These are phyloP conservation scores for Naegleria lovaniensis DNA, from an alignment of 208 protist species.

Conservation along the genomic window DNA sequence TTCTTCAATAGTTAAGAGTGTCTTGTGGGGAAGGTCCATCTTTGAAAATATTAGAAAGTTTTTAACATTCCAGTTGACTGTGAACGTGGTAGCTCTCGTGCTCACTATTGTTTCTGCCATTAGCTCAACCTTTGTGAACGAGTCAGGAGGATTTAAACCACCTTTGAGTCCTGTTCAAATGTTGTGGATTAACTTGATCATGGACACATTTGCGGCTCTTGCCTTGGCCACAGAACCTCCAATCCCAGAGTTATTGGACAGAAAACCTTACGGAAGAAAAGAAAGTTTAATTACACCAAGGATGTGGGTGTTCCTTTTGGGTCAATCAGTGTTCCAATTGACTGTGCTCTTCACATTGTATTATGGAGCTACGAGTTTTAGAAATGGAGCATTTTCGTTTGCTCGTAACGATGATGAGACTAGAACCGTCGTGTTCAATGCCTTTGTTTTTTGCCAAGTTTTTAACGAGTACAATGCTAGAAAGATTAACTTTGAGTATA, in stretches of 20 bases:
- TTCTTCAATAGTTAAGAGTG: slow-evolving; percentile 73
- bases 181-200: slow-evolving; percentile 85
- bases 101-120: slow-evolving; percentile 80
- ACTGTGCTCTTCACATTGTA: slow-evolving; percentile 31
- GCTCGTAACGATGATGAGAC: slow-evolving; percentile 36
- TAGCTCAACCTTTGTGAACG: slow-evolving; percentile 46
- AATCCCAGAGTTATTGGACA: slow-evolving; percentile 52
- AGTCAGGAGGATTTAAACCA: slow-evolving; percentile 41
- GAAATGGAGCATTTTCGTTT: no score
- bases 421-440: slow-evolving; percentile 78
- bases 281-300: slow-evolving; percentile 67
- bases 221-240: slow-evolving; percentile 79
- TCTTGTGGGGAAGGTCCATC: slow-evolving; percentile 82
- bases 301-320: slow-evolving; percentile 81
- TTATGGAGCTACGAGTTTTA: neutral
- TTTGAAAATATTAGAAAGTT: slow-evolving; percentile 87
- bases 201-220: slow-evolving; percentile 80
- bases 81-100: slow-evolving; percentile 81
- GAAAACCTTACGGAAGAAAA: slow-evolving; percentile 65
- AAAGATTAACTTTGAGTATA: slow-evolving; percentile 52
- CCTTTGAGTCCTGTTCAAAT: slow-evolving; percentile 80
- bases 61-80: slow-evolving; percentile 90
- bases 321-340: slow-evolving; percentile 68
- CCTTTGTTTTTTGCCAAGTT: slow-evolving; percentile 79
- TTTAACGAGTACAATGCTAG: slow-evolving; percentile 83